Conservation (phyloP, 164 flowering plant species). For the Aristolochia fimbriata region DNA sequence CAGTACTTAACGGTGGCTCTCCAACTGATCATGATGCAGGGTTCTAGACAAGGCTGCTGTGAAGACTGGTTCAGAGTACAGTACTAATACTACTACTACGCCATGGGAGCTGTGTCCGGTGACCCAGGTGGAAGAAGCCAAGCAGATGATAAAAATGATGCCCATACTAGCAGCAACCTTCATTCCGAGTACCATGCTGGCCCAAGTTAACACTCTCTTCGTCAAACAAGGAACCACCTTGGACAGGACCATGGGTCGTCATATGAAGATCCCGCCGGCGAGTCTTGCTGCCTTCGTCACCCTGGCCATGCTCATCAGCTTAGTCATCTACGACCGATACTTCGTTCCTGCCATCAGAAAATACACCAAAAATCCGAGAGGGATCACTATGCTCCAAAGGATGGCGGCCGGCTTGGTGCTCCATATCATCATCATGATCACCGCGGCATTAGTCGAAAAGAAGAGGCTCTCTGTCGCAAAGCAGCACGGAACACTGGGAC, state of each 20-base stretch:
- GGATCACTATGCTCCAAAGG: slow-evolving; percentile 56
- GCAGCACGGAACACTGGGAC: slow-evolving; percentile 13
- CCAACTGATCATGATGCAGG: too few species aligned
- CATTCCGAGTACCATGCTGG: slow-evolving; percentile 37
- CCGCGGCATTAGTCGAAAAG: slow-evolving; percentile 35
- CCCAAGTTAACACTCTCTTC: slow-evolving; percentile 55
- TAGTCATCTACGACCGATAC: slow-evolving; percentile 44
- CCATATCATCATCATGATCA: slow-evolving; percentile 37
- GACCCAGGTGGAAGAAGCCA: slow-evolving; percentile 50
- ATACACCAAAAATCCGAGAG: slow-evolving; percentile 54
- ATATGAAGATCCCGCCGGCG: slow-evolving; percentile 47
- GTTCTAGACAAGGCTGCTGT: slow-evolving; percentile 16
- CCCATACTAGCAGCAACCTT: slow-evolving; percentile 44
- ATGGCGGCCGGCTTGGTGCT: slow-evolving; percentile 49
- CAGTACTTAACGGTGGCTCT: too few species aligned
- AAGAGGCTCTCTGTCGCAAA: slow-evolving; percentile 32
- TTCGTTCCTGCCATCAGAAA: slow-evolving; percentile 27
- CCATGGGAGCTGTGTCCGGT: slow-evolving; percentile 31
- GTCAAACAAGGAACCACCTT: slow-evolving; percentile 47
- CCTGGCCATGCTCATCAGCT: slow-evolving; percentile 39
- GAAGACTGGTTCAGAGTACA: neutral
- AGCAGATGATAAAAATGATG: slow-evolving; percentile 42
- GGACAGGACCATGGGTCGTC: slow-evolving; percentile 23
- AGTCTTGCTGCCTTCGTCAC: slow-evolving; percentile 31
- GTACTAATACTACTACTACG: neutral